Percentiles rank a stretch among this genome's conserved stretches.
Conservation (phyloP, 805 yeast species). For the Wickerhamiella brachini region DNA sequence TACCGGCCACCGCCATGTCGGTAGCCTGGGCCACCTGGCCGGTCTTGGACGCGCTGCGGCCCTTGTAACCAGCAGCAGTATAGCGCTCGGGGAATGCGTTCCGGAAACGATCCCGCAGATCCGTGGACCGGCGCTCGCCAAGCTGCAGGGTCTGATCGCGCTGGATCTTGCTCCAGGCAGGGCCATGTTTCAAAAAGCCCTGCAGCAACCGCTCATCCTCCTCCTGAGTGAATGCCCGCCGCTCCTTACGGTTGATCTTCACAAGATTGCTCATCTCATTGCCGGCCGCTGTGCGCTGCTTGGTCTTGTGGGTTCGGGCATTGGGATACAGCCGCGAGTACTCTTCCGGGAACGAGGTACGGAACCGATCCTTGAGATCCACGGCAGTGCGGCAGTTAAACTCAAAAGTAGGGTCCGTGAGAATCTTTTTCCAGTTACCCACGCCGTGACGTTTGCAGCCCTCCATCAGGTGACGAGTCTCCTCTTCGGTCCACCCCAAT, state of each 20-base stretch:
- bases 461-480: conserved; percentile 29
- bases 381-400: conserved; percentile 33
- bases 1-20: conserved; percentile 4
- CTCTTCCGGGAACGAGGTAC: conserved; percentile 34
- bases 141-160: conserved; percentile 27
- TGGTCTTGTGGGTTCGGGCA: conserved; percentile 30
- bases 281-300: conserved; percentile 13
- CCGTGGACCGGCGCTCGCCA: conserved; percentile 30
- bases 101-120: conserved; percentile 31
- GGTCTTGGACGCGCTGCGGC: conserved; percentile 17
- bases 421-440: conserved; percentile 35
- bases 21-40: conserved; percentile 2
- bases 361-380: conserved; percentile 32
- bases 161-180: conserved; percentile 34
- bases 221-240: conserved; percentile 29
- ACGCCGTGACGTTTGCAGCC: conserved; percentile 32
- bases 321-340: conserved; percentile 32
- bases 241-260: conserved; percentile 32
- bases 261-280: conserved; percentile 21
- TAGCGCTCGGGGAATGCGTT: conserved; percentile 33
- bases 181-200: conserved; percentile 31
- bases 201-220: conserved; percentile 30
- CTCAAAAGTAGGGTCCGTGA: conserved; percentile 27
- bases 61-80: conserved; percentile 32
- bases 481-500: conserved; percentile 30